phyloP scores from a whole-genome alignment of 164 flowering plant species.

The Liquidambar formosana region DNA sequence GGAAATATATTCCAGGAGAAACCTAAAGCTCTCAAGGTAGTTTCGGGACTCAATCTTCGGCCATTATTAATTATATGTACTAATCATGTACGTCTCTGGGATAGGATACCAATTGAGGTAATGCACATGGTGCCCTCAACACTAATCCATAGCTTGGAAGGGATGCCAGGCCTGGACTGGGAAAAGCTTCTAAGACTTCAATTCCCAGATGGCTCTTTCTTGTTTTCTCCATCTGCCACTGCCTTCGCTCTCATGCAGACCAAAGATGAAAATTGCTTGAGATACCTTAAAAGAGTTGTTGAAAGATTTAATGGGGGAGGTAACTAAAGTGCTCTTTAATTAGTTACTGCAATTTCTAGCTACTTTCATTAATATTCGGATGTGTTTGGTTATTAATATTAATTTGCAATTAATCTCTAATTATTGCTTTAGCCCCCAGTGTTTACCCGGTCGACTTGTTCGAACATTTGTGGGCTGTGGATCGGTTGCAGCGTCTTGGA shows the following conservation, averaged over 20 bases:
- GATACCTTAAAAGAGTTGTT: conserved; percentile 53
- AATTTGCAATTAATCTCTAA: too few relatives aligned
- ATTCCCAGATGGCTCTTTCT: conserved; percentile 81
- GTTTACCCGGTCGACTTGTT: conserved; percentile 79
- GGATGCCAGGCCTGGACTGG: conserved; percentile 83
- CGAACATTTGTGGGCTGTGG: conserved; percentile 67
- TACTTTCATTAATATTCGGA: too few relatives aligned
- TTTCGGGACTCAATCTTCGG: too few relatives aligned
- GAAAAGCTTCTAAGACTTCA: conserved; percentile 74
- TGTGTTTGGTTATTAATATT: too few relatives aligned
- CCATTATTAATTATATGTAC: too few relatives aligned
- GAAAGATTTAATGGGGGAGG: conserved; percentile 90
- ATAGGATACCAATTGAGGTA: conserved; percentile 84
- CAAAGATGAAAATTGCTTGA: conserved; percentile 61
- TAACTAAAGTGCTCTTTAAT: conserved; percentile 21
- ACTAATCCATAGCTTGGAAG: conserved; percentile 89
- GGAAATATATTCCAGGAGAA: conserved; percentile 58
- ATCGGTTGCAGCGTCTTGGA: conserved; percentile 81
- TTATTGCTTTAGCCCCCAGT: conserved; percentile 53
- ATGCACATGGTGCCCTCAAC: conserved; percentile 83
- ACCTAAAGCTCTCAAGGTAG: conserved; percentile 72
- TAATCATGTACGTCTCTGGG: too few relatives aligned
- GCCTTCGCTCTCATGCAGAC: conserved; percentile 90
- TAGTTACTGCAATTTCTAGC: too few relatives aligned
- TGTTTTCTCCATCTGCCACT: conserved; percentile 92